A percentile compares a stretch with the other conserved stretches of the same genome.
These are phyloP conservation scores for Thalassiosira gravida DNA, from an alignment of 352 stramenopile genomes.

Conservation along the genomic window DNA sequence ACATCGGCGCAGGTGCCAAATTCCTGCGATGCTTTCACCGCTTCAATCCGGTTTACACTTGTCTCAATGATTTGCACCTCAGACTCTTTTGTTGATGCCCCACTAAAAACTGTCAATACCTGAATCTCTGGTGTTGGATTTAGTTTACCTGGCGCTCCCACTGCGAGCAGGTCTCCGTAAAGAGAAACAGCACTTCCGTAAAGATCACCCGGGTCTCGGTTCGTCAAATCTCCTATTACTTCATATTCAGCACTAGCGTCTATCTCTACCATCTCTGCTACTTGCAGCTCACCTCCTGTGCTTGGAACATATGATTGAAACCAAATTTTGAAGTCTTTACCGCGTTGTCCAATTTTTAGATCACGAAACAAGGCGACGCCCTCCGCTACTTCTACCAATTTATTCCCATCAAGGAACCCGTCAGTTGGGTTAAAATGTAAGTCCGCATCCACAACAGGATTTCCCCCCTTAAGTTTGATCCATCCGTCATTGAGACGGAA, in stretches of 20 bases:
- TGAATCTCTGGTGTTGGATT: conserved; percentile 64
- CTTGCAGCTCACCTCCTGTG: conserved; percentile 37
- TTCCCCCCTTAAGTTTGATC: conserved; percentile 44
- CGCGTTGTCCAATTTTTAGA: conserved; percentile 67
- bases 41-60: conserved; percentile 44
- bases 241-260: conserved; percentile 70
- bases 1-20: conserved; percentile 62
- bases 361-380: conserved; percentile 60
- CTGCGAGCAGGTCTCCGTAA: conserved; percentile 42
- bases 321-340: conserved; percentile 68
- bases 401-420: conserved; percentile 59
- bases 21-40: conserved; percentile 51
- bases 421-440: conserved; percentile 66
- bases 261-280: conserved; percentile 49
- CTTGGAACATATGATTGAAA: conserved; percentile 41
- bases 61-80: conserved; percentile 75
- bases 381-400: conserved; percentile 35
- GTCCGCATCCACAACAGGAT: conserved; percentile 63
- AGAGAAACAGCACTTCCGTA: conserved; percentile 65
- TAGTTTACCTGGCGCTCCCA: conserved; percentile 65
- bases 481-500: conserved; percentile 59
- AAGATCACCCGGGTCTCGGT: conserved; percentile 60
- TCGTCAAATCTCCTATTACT: conserved; percentile 51
- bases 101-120: conserved; percentile 66
- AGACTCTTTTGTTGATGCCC: conserved; percentile 40